phyloP scores from a whole-genome alignment of 176 grass and related monocot species.

The Carex scoparia region DNA sequence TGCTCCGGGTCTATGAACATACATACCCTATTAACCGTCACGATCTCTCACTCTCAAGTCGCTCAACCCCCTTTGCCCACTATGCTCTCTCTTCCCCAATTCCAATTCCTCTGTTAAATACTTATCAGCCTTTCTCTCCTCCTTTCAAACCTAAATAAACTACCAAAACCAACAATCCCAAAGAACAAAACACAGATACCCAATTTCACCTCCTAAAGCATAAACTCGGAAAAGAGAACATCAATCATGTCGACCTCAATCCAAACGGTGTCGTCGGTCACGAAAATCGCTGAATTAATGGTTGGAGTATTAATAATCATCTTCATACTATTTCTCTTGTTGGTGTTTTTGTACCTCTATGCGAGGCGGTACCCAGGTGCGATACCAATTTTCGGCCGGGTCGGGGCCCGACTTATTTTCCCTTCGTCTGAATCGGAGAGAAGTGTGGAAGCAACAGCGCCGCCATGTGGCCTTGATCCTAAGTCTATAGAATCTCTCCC shows the following conservation, averaged over 20 bases:
- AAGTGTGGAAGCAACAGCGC: not conserved
- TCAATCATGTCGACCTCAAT: constrained; percentile 2
- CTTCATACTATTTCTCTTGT: constrained; percentile 59
- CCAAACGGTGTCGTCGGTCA: not conserved
- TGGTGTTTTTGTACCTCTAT: constrained; percentile 68
- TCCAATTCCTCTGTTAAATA: constrained; percentile 14
- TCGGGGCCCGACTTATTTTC: not conserved
- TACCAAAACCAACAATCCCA: not conserved
- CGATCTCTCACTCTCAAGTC: constrained; percentile 26
- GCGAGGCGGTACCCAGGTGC: constrained; percentile 51
- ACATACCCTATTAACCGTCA: constrained; percentile 7
- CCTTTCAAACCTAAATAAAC: constrained; percentile 19
- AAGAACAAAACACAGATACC: not conserved
- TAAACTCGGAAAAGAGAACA: not conserved
- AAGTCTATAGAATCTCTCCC: constrained; percentile 33
- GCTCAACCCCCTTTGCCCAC: constrained; percentile 23
- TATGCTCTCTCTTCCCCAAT: not conserved
- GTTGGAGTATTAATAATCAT: constrained; percentile 27
- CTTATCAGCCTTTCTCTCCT: not conserved
- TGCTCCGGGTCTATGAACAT: not conserved
- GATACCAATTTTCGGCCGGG: constrained; percentile 31
- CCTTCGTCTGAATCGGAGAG: not conserved
- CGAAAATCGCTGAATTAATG: constrained; percentile 12
- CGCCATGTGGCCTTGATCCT: constrained; percentile 38
- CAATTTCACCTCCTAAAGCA: not conserved